Evolutionary conservation across 2,329 filamentous ascomycete genomes (phyloP).

Genomic region (Thelonectria olida): DNA sequence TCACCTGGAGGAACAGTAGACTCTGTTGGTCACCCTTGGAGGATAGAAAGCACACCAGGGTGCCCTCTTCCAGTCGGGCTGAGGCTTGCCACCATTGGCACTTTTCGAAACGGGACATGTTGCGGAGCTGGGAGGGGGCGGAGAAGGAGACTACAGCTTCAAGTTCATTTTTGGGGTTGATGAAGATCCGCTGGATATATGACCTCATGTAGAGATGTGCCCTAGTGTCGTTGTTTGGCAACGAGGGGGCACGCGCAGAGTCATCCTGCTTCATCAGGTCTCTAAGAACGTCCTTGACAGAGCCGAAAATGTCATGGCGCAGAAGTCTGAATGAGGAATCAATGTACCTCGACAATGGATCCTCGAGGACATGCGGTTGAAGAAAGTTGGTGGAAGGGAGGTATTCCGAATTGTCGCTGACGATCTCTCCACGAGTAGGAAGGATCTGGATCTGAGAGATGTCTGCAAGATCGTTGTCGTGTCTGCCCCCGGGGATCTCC

Average conservation of each 20-base stretch:
- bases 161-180: conserved; percentile 52
- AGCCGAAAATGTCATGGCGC: conserved; percentile 60
- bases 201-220: conserved; percentile 28
- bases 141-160: conserved; percentile 54
- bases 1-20: conserved; percentile 17
- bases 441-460: conserved; percentile 12
- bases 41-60: conserved; percentile 15
- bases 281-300: conserved; percentile 50
- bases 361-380: conserved; percentile 48
- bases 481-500: conserved; percentile 13
- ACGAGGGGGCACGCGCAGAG: not conserved
- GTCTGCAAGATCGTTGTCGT: conserved; percentile 6
- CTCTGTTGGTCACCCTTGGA: not conserved
- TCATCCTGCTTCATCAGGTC: conserved; percentile 26
- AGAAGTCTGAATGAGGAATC: conserved; percentile 62
- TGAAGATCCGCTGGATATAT: conserved; percentile 43
- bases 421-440: conserved; percentile 11
- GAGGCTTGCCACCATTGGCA: conserved; percentile 55
- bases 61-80: conserved; percentile 13
- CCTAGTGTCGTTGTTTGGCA: conserved; percentile 40
- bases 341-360: conserved; percentile 33
- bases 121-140: too few relatives aligned
- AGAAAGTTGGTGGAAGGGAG: not conserved
- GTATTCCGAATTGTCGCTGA: conserved; percentile 2
- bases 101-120: too few relatives aligned